Evolutionary conservation across 306 rosid genomes (phyloP), one percentile per base, ranked within the genome.

Genomic region (Astragalus glycyphyllos): DNA sequence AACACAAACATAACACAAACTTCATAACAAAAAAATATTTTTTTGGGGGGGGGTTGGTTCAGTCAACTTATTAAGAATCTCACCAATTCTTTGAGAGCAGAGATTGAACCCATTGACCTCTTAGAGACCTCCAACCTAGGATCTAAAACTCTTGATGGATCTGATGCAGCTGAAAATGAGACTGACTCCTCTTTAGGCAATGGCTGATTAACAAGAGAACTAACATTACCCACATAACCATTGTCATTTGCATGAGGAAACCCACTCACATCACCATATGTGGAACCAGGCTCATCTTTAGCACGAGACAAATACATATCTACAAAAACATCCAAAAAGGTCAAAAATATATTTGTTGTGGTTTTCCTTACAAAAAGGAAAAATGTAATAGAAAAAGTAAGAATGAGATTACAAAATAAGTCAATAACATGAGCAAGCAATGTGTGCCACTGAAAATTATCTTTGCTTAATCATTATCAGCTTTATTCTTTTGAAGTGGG

Each of bases 11-110:
- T 40, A 49, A 59, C 64, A 85, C 66, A 44, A 48, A 48, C 45
- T 14, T 44, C 13, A 34, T 11, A 70, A 20, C 26, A 49, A 41
- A 6, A 17, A n/a, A n/a, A n/a, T n/a, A n/a, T n/a, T n/a, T 14
- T 4, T 35, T 40, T 17, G 16, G 23, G 32, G 1, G 14, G 8
- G n/a, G 37, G 5, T 6, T 8, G 7, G 60, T 45, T 37, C 44
- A 37, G 38, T 55, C 44, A 20, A 68, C 51, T 23, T 58, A 11
- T 58, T 50, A 58, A 72, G 65, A 41, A 72, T 51, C 84, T 69
- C 77, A 89, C 98, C 83, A 86, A 78, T 76, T 92, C 98, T 77
- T 87, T 84, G 51, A 92, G 92, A 54, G 92, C 87, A 71, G 88
- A 83, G 48, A 90, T 78, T 41, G 97, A 82, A 83, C 80, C 74